Percentiles rank a stretch among this genome's conserved stretches.
These are phyloP conservation scores for Scheffersomyces cryptocercus DNA, from an alignment of 1,139 yeast genomes.

Conservation along the genomic window DNA sequence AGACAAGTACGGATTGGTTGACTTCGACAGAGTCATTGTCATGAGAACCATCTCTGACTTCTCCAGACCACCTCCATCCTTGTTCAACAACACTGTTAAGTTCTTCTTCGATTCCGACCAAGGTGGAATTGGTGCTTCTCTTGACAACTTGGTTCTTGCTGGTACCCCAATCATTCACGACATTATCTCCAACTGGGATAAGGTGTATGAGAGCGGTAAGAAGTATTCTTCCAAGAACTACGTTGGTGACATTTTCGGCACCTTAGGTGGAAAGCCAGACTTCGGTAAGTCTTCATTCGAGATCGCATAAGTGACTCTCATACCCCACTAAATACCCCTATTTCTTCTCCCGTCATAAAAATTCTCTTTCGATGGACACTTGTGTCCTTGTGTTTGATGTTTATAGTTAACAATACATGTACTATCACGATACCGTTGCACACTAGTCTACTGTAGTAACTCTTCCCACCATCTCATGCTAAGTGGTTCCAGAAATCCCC, in stretches of 20 bases:
- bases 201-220: conserved; percentile 36
- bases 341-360: too few relatives aligned
- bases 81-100: conserved; percentile 43
- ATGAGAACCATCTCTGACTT: conserved; percentile 68
- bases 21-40: conserved; percentile 56
- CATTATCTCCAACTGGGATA: conserved; percentile 54
- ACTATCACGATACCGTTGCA: too few relatives aligned
- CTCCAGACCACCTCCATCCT: conserved; percentile 54
- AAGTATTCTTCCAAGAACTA: conserved; percentile 51
- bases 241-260: conserved; percentile 59
- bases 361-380: too few relatives aligned
- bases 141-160: conserved; percentile 54
- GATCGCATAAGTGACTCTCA: conserved; percentile 15
- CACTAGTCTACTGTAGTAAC: too few relatives aligned
- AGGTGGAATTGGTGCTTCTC: conserved; percentile 55
- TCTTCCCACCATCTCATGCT: too few relatives aligned
- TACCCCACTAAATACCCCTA: background rate
- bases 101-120: conserved; percentile 52
- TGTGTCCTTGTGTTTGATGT: too few relatives aligned
- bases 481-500: too few relatives aligned
- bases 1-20: conserved; percentile 55
- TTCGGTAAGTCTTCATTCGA: conserved; percentile 12
- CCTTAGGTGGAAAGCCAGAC: conserved; percentile 38
- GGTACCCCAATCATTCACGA: conserved; percentile 59
- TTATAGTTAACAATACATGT: too few relatives aligned